A percentile compares a stretch with the other conserved stretches of the same genome.
Conservation (phyloP, 371 early-diverging fungal genomes). For the Dichotomocladium elegans region DNA sequence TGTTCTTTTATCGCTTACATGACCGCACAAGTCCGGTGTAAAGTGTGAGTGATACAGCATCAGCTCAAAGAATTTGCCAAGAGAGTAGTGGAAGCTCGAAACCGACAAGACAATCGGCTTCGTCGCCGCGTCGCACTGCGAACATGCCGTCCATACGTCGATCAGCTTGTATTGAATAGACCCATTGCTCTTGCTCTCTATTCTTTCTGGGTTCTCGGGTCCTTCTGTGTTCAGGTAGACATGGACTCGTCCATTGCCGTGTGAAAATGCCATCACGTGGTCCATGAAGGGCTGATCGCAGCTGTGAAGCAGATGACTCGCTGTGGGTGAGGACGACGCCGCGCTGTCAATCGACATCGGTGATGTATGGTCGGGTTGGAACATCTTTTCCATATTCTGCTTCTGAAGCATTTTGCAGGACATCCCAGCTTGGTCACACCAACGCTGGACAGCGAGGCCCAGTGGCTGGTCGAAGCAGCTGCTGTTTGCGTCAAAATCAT, state of each 20-base stretch:
- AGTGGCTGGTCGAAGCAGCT: constrained; percentile 44
- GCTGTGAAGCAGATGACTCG: not conserved
- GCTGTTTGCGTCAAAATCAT: constrained; percentile 19
- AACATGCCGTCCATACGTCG: constrained; percentile 48
- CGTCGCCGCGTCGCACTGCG: constrained; percentile 38
- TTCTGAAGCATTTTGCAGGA: constrained; percentile 23
- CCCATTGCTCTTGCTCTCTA: not conserved
- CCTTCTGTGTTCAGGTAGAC: constrained; percentile 22
- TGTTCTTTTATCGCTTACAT: constrained; percentile 20
- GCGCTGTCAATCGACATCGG: no score
- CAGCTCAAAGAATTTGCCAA: constrained; percentile 65
- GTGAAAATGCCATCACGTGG: constrained; percentile 22
- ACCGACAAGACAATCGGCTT: constrained; percentile 28
- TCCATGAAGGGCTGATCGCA: not conserved
- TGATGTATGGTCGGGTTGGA: not conserved
- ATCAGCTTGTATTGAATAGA: constrained; percentile 7
- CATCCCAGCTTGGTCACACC: constrained; percentile 35
- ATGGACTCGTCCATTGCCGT: constrained; percentile 48
- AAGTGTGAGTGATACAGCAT: constrained; percentile 51
- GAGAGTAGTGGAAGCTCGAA: constrained; percentile 46
- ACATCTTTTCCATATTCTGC: not conserved
- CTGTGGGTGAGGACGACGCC: not conserved
- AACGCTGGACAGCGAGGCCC: constrained; percentile 47
- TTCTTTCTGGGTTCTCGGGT: constrained; percentile 19
- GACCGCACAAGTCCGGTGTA: constrained; percentile 36